A percentile compares a stretch with the other conserved stretches of the same genome.
phyloP scores from a whole-genome alignment of 176 grass and related monocot genomes.

The Musa troglodytarum region DNA sequence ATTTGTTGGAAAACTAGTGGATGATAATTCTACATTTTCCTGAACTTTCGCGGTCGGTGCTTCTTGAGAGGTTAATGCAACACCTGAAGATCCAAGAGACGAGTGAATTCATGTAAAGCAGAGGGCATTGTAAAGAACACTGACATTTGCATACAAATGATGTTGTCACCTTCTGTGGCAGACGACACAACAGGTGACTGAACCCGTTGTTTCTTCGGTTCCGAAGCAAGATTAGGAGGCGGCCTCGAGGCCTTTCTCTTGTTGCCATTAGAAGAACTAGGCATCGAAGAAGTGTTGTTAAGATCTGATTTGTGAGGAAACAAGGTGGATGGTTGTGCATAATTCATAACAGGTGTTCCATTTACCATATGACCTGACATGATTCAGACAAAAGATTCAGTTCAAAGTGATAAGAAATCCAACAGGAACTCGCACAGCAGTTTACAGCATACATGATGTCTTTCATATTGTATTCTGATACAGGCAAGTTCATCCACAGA shows the following conservation, averaged over 20 bases:
- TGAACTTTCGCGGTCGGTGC: not conserved
- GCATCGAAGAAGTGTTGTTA: slow-evolving; percentile 20
- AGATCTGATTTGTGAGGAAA: slow-evolving; percentile 31
- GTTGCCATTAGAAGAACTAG: slow-evolving; percentile 27
- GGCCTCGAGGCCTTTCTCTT: slow-evolving; percentile 62
- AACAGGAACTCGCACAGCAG: not conserved
- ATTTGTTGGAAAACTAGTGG: slow-evolving; percentile 15
- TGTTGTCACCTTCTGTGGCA: slow-evolving; percentile 14
- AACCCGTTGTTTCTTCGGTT: slow-evolving; percentile 38
- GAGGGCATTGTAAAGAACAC: not conserved
- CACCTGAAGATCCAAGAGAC: slow-evolving; percentile 30
- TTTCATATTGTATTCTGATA: too few relatives aligned
- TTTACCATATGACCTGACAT: slow-evolving; percentile 22
- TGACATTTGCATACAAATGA: not conserved
- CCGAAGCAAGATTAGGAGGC: slow-evolving; percentile 30
- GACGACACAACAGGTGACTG: not conserved
- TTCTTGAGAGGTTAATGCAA: slow-evolving; percentile 18
- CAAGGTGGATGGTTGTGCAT: slow-evolving; percentile 21
- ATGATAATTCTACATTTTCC: slow-evolving; percentile 19
- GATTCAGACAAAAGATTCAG: not conserved
- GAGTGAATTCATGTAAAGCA: not conserved
- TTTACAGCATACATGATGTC: not conserved
- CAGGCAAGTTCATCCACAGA: too few relatives aligned
- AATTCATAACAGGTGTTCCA: slow-evolving; percentile 34
- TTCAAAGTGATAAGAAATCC: not conserved